Evolutionary conservation across 1,284 basidiomycete genomes (phyloP).

Genomic region (Amylostereum areolatum): DNA sequence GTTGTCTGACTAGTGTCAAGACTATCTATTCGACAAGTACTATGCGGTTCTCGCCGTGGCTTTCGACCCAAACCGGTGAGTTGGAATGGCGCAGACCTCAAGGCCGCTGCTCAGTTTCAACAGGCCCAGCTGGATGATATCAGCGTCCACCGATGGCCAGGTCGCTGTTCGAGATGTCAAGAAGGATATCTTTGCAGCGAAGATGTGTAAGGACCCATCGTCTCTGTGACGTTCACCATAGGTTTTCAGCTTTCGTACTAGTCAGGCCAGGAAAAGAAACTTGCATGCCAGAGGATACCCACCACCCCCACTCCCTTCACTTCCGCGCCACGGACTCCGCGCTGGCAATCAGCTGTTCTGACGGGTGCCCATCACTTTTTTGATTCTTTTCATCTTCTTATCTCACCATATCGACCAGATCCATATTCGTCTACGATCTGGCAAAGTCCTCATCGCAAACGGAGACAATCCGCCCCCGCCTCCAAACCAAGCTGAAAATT

Average conservation of each 20-base stretch:
- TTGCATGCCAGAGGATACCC: not conserved
- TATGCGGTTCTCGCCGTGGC: constrained; percentile 11
- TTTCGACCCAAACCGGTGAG: constrained; percentile 11
- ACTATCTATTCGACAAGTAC: constrained; percentile 10
- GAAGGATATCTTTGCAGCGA: not conserved
- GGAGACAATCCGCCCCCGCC: not conserved
- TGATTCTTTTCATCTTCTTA: not conserved
- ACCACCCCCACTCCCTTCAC: not conserved
- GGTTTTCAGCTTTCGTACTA: not conserved
- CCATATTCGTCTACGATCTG: no score
- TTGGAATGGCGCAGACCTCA: no score
- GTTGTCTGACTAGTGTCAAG: no score
- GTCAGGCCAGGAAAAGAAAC: not conserved
- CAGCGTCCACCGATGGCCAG: constrained; percentile 6
- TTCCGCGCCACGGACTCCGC: not conserved
- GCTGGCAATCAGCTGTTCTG: not conserved
- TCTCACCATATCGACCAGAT: not conserved
- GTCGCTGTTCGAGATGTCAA: not conserved
- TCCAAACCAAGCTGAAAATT: constrained; percentile 5
- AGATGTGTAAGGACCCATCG: not conserved
- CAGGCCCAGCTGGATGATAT: constrained; percentile 4
- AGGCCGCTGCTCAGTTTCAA: not conserved
- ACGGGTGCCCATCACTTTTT: no score
- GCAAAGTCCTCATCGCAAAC: not conserved
- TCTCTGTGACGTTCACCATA: not conserved